Base-by-base conservation (phyloP, 1,139 yeast genomes). In the Pichia sp. region DNA sequence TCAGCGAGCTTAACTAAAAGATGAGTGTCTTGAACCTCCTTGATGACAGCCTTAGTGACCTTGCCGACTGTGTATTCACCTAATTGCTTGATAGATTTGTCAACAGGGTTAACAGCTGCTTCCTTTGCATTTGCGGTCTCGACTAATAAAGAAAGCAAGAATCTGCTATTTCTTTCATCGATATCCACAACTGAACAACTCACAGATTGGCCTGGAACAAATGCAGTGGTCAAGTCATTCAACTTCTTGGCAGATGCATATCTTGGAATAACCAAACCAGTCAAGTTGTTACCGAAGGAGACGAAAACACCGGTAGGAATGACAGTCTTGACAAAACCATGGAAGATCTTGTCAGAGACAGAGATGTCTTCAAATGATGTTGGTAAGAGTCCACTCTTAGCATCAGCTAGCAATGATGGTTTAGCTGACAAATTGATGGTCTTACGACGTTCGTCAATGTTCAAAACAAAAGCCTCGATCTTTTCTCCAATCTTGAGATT, bases 301-400 rank as follows among this genome's bases (percentile, higher is more conserved):
- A 91, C 82, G 56, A 91, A 88, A 21, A 86, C 67, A 47, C 97
- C 97, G 55, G 71, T 69, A 37, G 68, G 73, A 16, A 93, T 82
- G 21, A 85, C 78, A 20, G 87, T 78, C 50, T 77, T 82, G 35
- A 91, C 73, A 54, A 69, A 88, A 29, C 97, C 98, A 43, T 74
- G 67, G 35, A 83, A 57, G 12, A 60, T 46, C 33, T 60, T 62
- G 22, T 74, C 74, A n/a, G 69, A 64, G 18, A 63, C 59, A 30
- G 67, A 59, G 34, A 87, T 65, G 31, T 83, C 91, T 18, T 67
- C 66, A 51, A 76, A 80, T 12, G 62, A 54, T 4, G 66, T 49
- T 25, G 96, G 96, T 24, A 88, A 55, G 8, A 53, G 53, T 5
- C 64, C 67, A 6, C 58, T 57, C 48, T 70, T 64, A 16, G 87